These are phyloP conservation scores for Lasiodiplodia citricola DNA, from an alignment of 2,329 filamentous ascomycete species.

Conservation along the genomic window DNA sequence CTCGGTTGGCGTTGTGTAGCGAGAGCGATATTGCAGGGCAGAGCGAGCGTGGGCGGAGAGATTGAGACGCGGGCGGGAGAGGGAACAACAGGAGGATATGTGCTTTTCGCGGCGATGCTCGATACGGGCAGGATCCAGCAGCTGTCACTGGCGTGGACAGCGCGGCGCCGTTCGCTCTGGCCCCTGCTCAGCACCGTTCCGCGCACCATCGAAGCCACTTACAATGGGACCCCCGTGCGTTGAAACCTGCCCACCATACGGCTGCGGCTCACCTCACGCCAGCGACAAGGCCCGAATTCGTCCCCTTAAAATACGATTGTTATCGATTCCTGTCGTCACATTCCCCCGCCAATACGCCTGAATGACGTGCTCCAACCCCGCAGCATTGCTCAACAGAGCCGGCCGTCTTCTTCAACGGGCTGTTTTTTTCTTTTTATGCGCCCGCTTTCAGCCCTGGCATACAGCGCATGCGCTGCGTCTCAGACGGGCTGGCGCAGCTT, in stretches of 20 bases:
- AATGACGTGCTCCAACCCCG: not conserved
- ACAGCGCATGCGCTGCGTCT: not conserved
- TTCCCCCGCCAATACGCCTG: not conserved
- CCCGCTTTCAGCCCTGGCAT: constrained; percentile 5
- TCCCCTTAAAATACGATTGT: not conserved
- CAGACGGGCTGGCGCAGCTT: not conserved
- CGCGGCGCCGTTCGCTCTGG: not conserved
- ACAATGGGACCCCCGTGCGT: constrained; percentile 8
- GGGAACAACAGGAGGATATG: not conserved
- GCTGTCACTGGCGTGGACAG: constrained; percentile 13
- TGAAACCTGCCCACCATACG: constrained; percentile 11
- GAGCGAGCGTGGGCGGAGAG: constrained; percentile 17
- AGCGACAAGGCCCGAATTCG: constrained; percentile 9
- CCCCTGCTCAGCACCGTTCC: constrained; percentile 13
- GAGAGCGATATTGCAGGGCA: constrained; percentile 9
- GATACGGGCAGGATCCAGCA: constrained; percentile 20
- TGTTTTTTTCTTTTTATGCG: not conserved
- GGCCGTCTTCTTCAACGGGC: not conserved
- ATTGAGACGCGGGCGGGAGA: not conserved
- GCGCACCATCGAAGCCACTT: constrained; percentile 19
- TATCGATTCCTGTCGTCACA: not conserved
- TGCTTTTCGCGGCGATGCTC: constrained; percentile 12
- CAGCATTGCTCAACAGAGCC: not conserved
- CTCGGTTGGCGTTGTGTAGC: constrained; percentile 4
- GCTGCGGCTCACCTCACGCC: not conserved